Evolutionary conservation across 2,329 filamentous ascomycete species (phyloP), one percentile per base, ranked within the genome.

Genomic region (Salinomyces thailandicus): DNA sequence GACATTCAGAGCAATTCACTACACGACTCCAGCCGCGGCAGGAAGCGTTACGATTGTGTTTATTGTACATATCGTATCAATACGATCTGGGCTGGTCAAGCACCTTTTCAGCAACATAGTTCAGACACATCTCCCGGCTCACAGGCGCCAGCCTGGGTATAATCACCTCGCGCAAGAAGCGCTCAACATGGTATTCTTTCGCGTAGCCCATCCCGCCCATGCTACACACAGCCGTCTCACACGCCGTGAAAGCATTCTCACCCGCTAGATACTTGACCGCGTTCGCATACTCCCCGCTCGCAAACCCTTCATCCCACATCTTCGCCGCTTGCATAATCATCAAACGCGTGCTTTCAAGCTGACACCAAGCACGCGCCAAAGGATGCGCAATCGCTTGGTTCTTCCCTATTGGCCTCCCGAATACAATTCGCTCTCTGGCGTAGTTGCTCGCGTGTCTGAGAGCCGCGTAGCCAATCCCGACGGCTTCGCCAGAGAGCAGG

Each of bases 241-340:
- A 79, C 2, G 76, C 73, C 26, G 62, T 66, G 42, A 77, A 79
- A 0, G 75, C 75, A 3, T 75, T 73, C 52, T 80, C 77, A 0
- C 74, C 75, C 2, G 77, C 77, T 50, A 83, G 34, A 42, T 81
- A 84, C 59, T 85, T 85, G 24, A 77, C 79, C 45, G 73, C 49
- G 78, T 57, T 84, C 78, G 47, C 75, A 73, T 27, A 66, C 5
- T 59, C 45, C 39, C 77, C 75, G 2, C 62, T 64, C 36, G 53
- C 64, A 44, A 52, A 50, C 7, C 68, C 67, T 15, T 61, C 58
- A 50, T 80, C 76, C 49, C 79, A 81, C 16, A 80, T 62, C 19
- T 67, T 61, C 0, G 77, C 75, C 0, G 77, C 78, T 43, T 79
- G 76, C 53, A 80, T 80, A 0, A 74, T 76, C 6, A 75, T 72